Evolutionary conservation across 2,329 filamentous ascomycete species (phyloP).

Genomic region (Spiromastix sp.): DNA sequence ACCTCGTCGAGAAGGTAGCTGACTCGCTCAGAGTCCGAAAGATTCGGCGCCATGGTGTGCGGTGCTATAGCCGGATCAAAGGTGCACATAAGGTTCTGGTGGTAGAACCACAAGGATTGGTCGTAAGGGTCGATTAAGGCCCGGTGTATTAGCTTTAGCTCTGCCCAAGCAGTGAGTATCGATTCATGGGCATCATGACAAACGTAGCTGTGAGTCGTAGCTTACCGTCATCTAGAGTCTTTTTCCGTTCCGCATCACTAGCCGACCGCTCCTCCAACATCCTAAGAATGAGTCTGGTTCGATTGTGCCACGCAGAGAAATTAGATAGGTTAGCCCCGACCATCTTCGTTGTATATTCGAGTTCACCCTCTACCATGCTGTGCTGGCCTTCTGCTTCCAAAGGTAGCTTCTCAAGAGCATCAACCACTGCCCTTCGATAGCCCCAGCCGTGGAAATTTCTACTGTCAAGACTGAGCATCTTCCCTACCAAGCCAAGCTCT

Average conservation of each 20-base stretch:
- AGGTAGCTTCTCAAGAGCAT: conserved; percentile 54
- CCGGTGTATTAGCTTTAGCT: conserved; percentile 64
- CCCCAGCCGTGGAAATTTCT: conserved; percentile 97
- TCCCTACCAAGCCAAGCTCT: conserved; percentile 70
- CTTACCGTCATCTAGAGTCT: conserved; percentile 61
- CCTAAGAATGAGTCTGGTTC: conserved; percentile 70
- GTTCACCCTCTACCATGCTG: conserved; percentile 69
- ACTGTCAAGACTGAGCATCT: conserved; percentile 78
- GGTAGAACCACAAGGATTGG: conserved; percentile 95
- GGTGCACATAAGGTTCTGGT: conserved; percentile 73
- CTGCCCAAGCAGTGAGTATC: conserved; percentile 28
- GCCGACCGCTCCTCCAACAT: conserved; percentile 63
- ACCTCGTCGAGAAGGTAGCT: conserved; percentile 61
- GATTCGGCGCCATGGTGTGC: conserved; percentile 53
- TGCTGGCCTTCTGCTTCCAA: conserved; percentile 15
- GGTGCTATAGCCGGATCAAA: conserved; percentile 39
- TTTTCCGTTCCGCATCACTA: conserved; percentile 49
- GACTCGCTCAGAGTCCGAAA: conserved; percentile 52
- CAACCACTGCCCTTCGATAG: conserved; percentile 71
- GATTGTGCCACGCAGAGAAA: conserved; percentile 93
- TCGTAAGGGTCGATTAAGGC: conserved; percentile 87
- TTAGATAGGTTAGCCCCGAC: conserved; percentile 79
- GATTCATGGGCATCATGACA: not conserved
- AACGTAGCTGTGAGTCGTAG: conserved; percentile 1
- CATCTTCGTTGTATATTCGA: conserved; percentile 84